Conservation (phyloP, 371 early-diverging fungal genomes). For the Dentiscutata heterogama region DNA sequence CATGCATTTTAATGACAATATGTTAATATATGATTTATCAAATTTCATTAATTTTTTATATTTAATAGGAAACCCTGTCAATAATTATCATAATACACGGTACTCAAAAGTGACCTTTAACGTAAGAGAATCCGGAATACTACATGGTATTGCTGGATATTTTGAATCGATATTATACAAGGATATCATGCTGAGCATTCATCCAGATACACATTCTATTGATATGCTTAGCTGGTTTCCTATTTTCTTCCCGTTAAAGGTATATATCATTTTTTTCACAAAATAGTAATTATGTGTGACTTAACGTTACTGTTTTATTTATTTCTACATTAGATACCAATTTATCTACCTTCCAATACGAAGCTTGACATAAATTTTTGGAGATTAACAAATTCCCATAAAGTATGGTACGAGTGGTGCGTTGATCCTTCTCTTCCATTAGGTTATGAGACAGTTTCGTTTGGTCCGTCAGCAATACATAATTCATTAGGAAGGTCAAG, state of each 20-base stretch:
- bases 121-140: constrained; percentile 64
- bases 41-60: constrained; percentile 38
- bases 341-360: constrained; percentile 69
- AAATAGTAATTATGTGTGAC: background rate
- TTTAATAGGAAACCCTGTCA: constrained; percentile 56
- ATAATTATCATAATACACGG: constrained; percentile 80
- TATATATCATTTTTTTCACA: constrained; percentile 29
- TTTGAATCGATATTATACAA: constrained; percentile 92
- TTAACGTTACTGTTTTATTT: background rate
- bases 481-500: constrained; percentile 67
- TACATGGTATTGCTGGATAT: constrained; percentile 96
- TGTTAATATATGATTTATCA: background rate
- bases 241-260: constrained; percentile 90
- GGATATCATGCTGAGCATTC: constrained; percentile 84
- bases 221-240: constrained; percentile 98
- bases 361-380: constrained; percentile 83
- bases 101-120: constrained; percentile 66
- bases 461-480: constrained; percentile 58
- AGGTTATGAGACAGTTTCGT: constrained; percentile 42
- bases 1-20: background rate
- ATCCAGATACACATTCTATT: constrained; percentile 86
- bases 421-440: constrained; percentile 51
- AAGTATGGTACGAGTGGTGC: constrained; percentile 97
- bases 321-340: constrained; percentile 62
- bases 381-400: constrained; percentile 78